These are phyloP conservation scores for Lactarius quietus DNA, from an alignment of 768 basidiomycete genomes.

Conservation along the genomic window DNA sequence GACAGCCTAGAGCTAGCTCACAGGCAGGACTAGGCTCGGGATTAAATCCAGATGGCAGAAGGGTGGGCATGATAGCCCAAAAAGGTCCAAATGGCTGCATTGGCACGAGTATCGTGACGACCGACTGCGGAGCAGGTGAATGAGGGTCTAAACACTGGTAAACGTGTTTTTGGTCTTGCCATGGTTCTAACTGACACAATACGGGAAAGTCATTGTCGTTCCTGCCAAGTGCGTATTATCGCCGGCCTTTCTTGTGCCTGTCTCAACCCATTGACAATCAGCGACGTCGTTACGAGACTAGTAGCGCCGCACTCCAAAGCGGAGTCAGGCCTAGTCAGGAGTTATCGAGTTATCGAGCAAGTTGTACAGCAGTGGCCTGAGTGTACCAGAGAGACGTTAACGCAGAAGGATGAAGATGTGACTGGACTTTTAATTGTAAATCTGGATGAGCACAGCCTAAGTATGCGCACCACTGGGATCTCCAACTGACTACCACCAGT, in stretches of 20 bases:
- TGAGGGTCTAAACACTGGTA: neutral
- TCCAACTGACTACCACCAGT: neutral
- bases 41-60: conserved; percentile 15
- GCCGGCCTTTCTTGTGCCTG: neutral
- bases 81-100: neutral
- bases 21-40: neutral
- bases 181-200: neutral
- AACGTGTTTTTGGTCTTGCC: neutral
- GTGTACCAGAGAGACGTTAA: too few relatives aligned
- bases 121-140: neutral
- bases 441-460: neutral
- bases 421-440: too few relatives aligned
- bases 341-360: too few relatives aligned
- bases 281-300: neutral
- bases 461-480: neutral
- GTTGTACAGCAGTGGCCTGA: too few relatives aligned
- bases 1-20: neutral
- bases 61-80: neutral
- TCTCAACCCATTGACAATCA: too few relatives aligned
- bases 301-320: neutral
- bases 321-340: too few relatives aligned
- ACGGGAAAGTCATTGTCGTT: neutral
- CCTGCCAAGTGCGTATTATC: neutral
- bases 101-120: neutral
- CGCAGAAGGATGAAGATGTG: too few relatives aligned